A percentile compares a stretch with the other conserved stretches of the same genome.
These are phyloP conservation scores for Pouteria glomerata DNA, from an alignment of 148 eudicot species.

Conservation along the genomic window DNA sequence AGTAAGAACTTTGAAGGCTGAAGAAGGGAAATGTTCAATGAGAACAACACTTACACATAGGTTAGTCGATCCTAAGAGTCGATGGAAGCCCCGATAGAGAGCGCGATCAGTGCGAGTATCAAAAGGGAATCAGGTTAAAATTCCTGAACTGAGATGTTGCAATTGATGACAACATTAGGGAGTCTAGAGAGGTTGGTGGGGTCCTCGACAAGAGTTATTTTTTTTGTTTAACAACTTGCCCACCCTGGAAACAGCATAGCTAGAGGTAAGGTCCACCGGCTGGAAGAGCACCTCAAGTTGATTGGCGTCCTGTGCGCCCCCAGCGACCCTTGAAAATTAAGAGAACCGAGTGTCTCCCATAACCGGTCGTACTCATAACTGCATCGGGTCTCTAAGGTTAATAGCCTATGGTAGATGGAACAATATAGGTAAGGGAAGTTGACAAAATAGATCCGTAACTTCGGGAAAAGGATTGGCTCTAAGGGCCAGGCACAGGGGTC, in stretches of 20 bases:
- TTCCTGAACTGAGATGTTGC: too few species aligned
- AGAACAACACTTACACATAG: too few species aligned
- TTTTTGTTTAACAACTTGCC: conserved; percentile 18
- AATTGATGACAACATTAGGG: background rate
- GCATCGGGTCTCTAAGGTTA: conserved; percentile 14
- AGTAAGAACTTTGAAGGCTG: conserved; percentile 38
- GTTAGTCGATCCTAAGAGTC: too few species aligned
- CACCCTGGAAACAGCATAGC: conserved; percentile 15
- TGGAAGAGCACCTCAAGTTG: conserved; percentile 3
- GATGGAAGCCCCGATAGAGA: too few species aligned
- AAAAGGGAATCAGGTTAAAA: too few species aligned
- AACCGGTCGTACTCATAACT: conserved; percentile 13
- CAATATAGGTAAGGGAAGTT: conserved; percentile 10
- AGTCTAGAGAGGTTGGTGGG: conserved; percentile 6
- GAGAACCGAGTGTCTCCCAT: conserved; percentile 13
- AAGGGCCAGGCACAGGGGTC: conserved; percentile 13
- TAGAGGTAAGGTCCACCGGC: background rate
- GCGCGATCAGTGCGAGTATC: too few species aligned
- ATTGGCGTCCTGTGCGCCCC: conserved; percentile 5
- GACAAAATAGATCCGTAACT: conserved; percentile 15
- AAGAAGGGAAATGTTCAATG: too few species aligned
- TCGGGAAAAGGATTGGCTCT: conserved; percentile 18
- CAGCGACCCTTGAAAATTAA: conserved; percentile 9
- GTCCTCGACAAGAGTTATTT: conserved; percentile 16
- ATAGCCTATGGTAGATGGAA: background rate